Evolutionary conservation across 192 early-diverging fungal species (phyloP), one percentile per base, ranked within the genome.

Genomic region (Gigaspora rosea): DNA sequence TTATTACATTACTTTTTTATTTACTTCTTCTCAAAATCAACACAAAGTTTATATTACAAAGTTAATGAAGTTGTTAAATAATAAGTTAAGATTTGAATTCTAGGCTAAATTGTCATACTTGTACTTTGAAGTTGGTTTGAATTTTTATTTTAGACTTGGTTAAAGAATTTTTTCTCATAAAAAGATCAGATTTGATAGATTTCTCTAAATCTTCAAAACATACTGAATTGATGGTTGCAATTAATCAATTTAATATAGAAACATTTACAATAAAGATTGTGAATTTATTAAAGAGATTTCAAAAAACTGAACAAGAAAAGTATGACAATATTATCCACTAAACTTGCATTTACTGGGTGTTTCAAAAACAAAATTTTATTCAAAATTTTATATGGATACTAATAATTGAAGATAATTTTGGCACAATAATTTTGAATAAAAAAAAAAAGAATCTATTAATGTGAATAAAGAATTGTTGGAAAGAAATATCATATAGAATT

Each of bases 1-100:
- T 73, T 73, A 59, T 50, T 36, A 33, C 20, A 73, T 73, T 8
- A 56, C 72, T 11, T 73, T 56, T 35, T 52, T 73, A 47, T 73
- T 73, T 32, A 59, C 54, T 15, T 33, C 57, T 11, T 36, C 56
- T 8, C 9, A 46, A 33, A 13, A 59, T 73, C 32, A 56, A 35
- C 46, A 73, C 7, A 73, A 73, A 41, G 32, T 56, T 18, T 73
- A 73, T 41, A 54, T 56, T 41, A 59, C 72, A 35, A 46, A 18
- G 10, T 59, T 73, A 54, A 15, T 73, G 41, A n/a, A 59, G 35
- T 47, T 73, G 32, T 41, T 73, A 16, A 20, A 18, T 32, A 16
- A 73, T 15, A 73, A 59, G 20, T 57, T 73, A 35, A 35, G 20
- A 59, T 16, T 59, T 4, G 35, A 65, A 36, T 65, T 65, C 15